Evolutionary conservation across 2,329 filamentous ascomycete species (phyloP).

Genomic region (Camptophora hylomeconis): DNA sequence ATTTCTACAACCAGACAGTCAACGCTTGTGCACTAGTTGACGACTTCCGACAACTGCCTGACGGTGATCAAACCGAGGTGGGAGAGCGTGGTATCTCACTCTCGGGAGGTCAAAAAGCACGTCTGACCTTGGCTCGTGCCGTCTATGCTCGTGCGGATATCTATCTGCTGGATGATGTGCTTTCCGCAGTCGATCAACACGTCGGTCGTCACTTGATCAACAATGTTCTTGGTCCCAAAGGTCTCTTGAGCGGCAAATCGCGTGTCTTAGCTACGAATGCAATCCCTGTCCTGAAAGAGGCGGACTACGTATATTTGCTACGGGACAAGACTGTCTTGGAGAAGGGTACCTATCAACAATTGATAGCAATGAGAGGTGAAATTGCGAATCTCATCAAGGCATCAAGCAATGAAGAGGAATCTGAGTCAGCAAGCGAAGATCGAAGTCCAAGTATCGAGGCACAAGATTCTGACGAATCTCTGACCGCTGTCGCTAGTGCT

Average conservation of each 20-base stretch:
- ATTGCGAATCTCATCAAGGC: slow-evolving; percentile 75
- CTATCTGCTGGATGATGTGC: slow-evolving; percentile 83
- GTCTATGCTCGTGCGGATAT: slow-evolving; percentile 96
- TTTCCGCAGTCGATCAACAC: slow-evolving; percentile 97
- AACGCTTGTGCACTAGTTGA: slow-evolving; percentile 82
- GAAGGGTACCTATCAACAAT: slow-evolving; percentile 76
- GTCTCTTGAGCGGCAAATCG: slow-evolving; percentile 73
- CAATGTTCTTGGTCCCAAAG: slow-evolving; percentile 75
- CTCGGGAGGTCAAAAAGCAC: slow-evolving; percentile 90
- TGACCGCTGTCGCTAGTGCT: slow-evolving; percentile 40
- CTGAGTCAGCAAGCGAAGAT: slow-evolving; percentile 18
- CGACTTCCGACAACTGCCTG: slow-evolving; percentile 82
- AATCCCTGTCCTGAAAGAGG: slow-evolving; percentile 77
- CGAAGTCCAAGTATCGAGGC: slow-evolving; percentile 26
- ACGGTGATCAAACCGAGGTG: slow-evolving; percentile 92
- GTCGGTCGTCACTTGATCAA: slow-evolving; percentile 92
- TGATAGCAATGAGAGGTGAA: slow-evolving; percentile 87
- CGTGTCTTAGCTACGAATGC: slow-evolving; percentile 90
- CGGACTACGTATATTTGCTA: slow-evolving; percentile 76
- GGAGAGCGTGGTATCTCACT: slow-evolving; percentile 93
- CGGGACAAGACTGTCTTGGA: slow-evolving; percentile 74
- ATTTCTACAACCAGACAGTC: slow-evolving; percentile 87
- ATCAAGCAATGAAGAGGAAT: slow-evolving; percentile 45
- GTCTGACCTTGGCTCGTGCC: slow-evolving; percentile 78
- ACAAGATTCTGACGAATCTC: slow-evolving; percentile 47